A percentile compares a stretch with the other conserved stretches of the same genome.
These are phyloP conservation scores for Seiridium unicorne DNA, from an alignment of 2,329 filamentous ascomycete genomes.

Conservation along the genomic window DNA sequence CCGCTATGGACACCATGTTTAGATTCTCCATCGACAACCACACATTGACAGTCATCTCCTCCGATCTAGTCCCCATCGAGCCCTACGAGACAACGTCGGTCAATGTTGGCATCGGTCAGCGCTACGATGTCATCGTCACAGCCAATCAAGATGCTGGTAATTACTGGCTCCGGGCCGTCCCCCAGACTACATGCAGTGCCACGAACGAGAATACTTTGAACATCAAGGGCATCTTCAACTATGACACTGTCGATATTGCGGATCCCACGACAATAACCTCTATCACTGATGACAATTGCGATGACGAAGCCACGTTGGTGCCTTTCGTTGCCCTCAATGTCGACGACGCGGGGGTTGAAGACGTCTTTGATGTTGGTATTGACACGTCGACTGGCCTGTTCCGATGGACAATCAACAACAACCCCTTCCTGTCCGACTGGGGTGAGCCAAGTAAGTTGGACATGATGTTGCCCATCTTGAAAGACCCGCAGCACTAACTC, in stretches of 20 bases:
- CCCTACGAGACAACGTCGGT: slow-evolving; percentile 47
- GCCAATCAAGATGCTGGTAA: slow-evolving; percentile 20
- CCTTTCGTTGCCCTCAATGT: slow-evolving; percentile 35
- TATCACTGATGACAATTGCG: slow-evolving; percentile 25
- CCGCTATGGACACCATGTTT: slow-evolving; percentile 35
- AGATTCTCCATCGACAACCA: slow-evolving; percentile 52
- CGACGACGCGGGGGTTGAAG: slow-evolving; percentile 19
- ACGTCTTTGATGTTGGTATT: slow-evolving; percentile 26
- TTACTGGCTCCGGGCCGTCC: slow-evolving; percentile 47
- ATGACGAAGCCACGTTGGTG: slow-evolving; percentile 31
- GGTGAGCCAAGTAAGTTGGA: slow-evolving; percentile 36
- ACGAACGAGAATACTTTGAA: slow-evolving; percentile 12
- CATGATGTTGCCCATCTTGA: neutral
- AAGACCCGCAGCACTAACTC: neutral
- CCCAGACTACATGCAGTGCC: slow-evolving; percentile 33
- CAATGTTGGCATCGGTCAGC: slow-evolving; percentile 42
- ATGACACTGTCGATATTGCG: slow-evolving; percentile 25
- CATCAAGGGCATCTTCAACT: slow-evolving; percentile 31
- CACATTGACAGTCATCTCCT: slow-evolving; percentile 50
- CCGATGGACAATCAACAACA: slow-evolving; percentile 48
- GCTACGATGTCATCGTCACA: slow-evolving; percentile 13
- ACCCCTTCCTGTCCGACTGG: slow-evolving; percentile 43
- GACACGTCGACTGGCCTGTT: slow-evolving; percentile 32
- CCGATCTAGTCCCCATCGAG: slow-evolving; percentile 52
- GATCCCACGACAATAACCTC: slow-evolving; percentile 12